These are phyloP conservation scores for Fusarium acutatum DNA, from an alignment of 2,329 filamentous ascomycete species.

Conservation along the genomic window DNA sequence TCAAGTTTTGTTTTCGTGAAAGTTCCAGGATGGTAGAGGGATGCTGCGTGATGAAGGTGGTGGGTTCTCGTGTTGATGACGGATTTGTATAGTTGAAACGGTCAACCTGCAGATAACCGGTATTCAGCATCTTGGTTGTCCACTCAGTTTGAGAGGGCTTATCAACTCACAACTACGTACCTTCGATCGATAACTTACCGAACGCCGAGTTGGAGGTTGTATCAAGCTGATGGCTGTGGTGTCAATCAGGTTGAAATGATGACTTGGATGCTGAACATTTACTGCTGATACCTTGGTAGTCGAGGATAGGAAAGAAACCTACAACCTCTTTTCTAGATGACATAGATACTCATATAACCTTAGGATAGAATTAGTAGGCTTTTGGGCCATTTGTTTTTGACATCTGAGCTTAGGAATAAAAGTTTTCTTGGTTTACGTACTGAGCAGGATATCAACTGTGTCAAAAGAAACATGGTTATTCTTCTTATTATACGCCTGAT, in stretches of 20 bases:
- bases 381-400: not conserved
- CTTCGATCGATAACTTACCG: not conserved
- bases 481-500: not conserved
- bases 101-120: slow-evolving; percentile 11
- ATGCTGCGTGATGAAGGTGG: not conserved
- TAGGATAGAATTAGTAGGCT: not conserved
- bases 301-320: not conserved
- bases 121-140: not conserved
- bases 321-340: not conserved
- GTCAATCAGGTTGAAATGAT: not conserved
- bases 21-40: not conserved
- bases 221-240: not conserved
- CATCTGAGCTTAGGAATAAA: not conserved
- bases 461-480: not conserved
- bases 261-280: not conserved
- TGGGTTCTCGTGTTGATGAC: slow-evolving; percentile 13
- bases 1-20: not conserved
- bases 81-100: slow-evolving; percentile 15
- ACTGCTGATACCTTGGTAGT: not conserved
- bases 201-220: not conserved
- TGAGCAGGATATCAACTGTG: not conserved
- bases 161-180: not conserved
- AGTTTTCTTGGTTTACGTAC: not conserved
- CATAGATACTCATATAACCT: no score
- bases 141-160: slow-evolving; percentile 9